Evolutionary conservation across 768 basidiomycete genomes (phyloP), one percentile per base, ranked within the genome.

Genomic region (Cyclocybe cylindracea): DNA sequence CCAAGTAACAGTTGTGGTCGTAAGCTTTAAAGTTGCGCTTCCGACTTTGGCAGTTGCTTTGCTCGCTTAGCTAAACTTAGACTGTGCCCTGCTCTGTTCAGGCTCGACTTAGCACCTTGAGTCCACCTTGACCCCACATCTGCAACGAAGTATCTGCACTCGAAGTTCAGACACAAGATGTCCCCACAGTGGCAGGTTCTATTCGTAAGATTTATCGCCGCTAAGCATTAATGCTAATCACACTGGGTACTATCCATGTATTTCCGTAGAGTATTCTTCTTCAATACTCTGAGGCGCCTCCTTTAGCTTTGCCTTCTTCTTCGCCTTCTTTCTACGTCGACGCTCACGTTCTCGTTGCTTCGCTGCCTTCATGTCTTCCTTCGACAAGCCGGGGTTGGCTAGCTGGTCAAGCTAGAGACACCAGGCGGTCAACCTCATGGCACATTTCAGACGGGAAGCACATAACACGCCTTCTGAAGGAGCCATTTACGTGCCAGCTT

Each of bases 261-360:
- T 35, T 11, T 33, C 2, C 16, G 8, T 6, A 16, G 11, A 16
- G 39, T 46, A 35, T 44, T 51, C 56, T 13, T 53, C 52, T 13
- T 46, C 37, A 11, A 44, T 52, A 35, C 59, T 51, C 29, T 57
- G 50, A 38, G 62, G 57, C 13, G 60, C 62, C 44, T 51, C 50
- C 43, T 56, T 53, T 46, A 62, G 59, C 53, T 70, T 72, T 39
- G 73, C 74, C 66, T 84, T 88, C 72, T 84, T 89, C 72, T 83
- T 91, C 1, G 85, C 83, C 65, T 93, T 94, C 73, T 89, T 94
- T 50, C 79, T 75, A 56, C 85, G 78, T 53, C 80, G 82, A 37
- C 89, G 77, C 58, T 91, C 88, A 51, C 91, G 75, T 68, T 93
- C 88, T 42, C 83, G 75, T 66, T 90, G 84, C 62, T 79, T 88